Evolutionary conservation across 306 rosid species (phyloP).

Genomic region (Senna tora): DNA sequence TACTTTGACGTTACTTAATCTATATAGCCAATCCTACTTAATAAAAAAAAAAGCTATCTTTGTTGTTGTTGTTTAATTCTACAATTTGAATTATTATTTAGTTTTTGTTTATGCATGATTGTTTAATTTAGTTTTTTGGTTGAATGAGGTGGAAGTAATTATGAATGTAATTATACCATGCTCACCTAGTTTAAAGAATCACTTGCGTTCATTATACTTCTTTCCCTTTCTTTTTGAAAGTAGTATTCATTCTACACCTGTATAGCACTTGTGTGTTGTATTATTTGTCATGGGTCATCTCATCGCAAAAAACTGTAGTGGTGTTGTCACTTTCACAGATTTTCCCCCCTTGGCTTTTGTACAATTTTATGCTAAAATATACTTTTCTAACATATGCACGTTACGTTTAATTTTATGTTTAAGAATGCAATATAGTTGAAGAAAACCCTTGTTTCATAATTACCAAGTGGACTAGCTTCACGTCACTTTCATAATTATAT

Average conservation of each 20-base stretch:
- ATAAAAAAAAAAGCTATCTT: no score
- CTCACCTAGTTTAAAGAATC: slow-evolving; percentile 10
- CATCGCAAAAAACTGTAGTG: background rate
- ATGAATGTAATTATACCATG: slow-evolving; percentile 40
- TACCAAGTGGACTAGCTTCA: background rate
- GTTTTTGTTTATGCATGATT: background rate
- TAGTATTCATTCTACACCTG: slow-evolving; percentile 24
- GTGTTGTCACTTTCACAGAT: slow-evolving; percentile 14
- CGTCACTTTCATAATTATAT: background rate
- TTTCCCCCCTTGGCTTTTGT: background rate
- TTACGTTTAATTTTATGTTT: background rate
- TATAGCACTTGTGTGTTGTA: slow-evolving; percentile 10
- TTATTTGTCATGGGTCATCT: background rate
- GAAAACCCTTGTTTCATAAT: background rate
- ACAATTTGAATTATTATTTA: background rate
- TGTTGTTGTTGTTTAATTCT: background rate
- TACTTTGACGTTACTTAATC: no score
- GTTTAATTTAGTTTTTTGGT: slow-evolving; percentile 8
- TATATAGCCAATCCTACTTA: no score
- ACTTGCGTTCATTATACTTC: slow-evolving; percentile 31
- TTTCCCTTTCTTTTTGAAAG: slow-evolving; percentile 38
- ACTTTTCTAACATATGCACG: background rate
- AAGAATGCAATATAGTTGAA: background rate
- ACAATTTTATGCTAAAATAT: no score
- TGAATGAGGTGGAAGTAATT: slow-evolving; percentile 36